These are phyloP conservation scores for Aureobasidium sp. DNA, from an alignment of 2,329 filamentous ascomycete genomes.

Conservation along the genomic window DNA sequence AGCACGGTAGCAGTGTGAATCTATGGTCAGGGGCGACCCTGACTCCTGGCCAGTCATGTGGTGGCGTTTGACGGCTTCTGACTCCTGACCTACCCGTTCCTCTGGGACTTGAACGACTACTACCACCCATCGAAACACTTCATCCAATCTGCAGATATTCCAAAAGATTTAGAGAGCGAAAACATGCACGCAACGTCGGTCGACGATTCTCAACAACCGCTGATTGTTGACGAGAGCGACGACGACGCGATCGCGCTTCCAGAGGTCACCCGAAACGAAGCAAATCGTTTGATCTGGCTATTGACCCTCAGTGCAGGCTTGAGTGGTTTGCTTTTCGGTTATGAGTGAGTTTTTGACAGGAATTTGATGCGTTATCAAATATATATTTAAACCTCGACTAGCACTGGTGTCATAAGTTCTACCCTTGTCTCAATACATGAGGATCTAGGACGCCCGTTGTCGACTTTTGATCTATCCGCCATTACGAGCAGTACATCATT, in stretches of 20 bases:
- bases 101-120: background rate
- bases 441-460: slow-evolving; percentile 34
- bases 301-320: slow-evolving; percentile 53
- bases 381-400: slow-evolving; percentile 11
- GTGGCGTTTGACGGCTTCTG: background rate
- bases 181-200: background rate
- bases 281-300: slow-evolving; percentile 23
- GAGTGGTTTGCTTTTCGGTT: slow-evolving; percentile 54
- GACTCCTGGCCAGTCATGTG: background rate
- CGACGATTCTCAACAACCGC: slow-evolving; percentile 5
- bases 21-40: background rate
- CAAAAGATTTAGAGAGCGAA: background rate
- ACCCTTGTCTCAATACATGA: slow-evolving; percentile 52
- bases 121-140: background rate
- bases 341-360: slow-evolving; percentile 34
- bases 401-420: slow-evolving; percentile 55
- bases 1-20: too few relatives aligned
- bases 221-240: background rate
- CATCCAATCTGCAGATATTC: background rate
- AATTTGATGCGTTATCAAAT: background rate
- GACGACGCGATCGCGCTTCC: background rate
- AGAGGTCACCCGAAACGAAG: background rate
- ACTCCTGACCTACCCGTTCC: background rate
- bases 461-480: slow-evolving; percentile 50
- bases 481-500: slow-evolving; percentile 53